These are phyloP conservation scores for Apophysomyces trapeziformis DNA, from an alignment of 371 early-diverging fungal genomes.

Conservation along the genomic window DNA sequence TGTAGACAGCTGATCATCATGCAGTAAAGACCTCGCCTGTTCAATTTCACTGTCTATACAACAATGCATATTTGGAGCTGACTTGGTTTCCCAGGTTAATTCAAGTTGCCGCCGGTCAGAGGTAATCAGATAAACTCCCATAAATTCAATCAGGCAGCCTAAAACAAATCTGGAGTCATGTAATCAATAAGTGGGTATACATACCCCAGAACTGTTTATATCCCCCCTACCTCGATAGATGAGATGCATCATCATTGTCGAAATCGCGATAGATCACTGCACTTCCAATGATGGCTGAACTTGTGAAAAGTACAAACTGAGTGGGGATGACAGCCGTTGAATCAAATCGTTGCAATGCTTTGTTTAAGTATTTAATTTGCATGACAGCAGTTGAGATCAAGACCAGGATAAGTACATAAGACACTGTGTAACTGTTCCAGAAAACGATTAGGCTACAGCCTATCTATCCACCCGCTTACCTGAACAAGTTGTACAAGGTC, in stretches of 20 bases:
- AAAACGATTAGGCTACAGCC: background rate
- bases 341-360: constrained; percentile 70
- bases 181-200: background rate
- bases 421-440: constrained; percentile 55
- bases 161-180: constrained; percentile 45
- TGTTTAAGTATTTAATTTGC: constrained; percentile 76
- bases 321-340: constrained; percentile 81
- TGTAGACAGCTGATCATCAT: constrained; percentile 1
- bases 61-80: background rate
- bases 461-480: constrained; percentile 21
- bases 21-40: background rate
- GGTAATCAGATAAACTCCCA: constrained; percentile 76
- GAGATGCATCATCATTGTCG: constrained; percentile 41
- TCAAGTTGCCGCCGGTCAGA: constrained; percentile 42
- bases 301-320: constrained; percentile 79
- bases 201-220: background rate
- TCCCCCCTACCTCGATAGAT: constrained; percentile 18
- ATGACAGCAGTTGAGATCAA: constrained; percentile 69
- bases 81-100: constrained; percentile 2
- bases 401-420: constrained; percentile 66
- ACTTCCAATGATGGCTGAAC: constrained; percentile 76
- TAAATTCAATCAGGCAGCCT: constrained; percentile 69
- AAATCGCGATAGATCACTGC: constrained; percentile 76
- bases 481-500: constrained; percentile 59
- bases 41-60: constrained; percentile 6